Base-by-base conservation (phyloP, 208 protist genomes). In the Leptomonas pyrrhocoris region DNA sequence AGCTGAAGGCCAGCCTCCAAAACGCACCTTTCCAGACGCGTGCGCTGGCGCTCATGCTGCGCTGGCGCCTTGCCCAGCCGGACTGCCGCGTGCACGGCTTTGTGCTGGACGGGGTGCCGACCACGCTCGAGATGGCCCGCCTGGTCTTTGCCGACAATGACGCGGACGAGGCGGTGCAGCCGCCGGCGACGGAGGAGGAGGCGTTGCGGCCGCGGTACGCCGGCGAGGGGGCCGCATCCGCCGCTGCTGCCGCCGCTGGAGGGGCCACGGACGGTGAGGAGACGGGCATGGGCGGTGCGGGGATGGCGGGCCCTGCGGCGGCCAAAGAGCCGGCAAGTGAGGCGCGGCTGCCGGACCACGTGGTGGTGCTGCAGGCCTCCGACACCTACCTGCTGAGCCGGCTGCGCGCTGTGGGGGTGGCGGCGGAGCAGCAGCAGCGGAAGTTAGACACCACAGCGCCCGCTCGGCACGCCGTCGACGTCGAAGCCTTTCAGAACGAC, bases 61-160 rank as follows among this genome's bases (percentile, higher is more conserved):
- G 90, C 40, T 95, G 92, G 89, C 92, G 95, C 31, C 66, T 98
- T 2, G 60, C 77, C 6, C 85, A 86, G 64, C 71, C 86, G 36
- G 88, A 92, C 43, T 97, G 92, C 67, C 68, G 69, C n/a, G 97
- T 97, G 67, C 93, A 97, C 46, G 97, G 97, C 27, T 98, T 93
- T 73, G 77, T 98, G 21, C 69, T 98, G 6, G 93, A 97, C 57
- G 94, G 97, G 9, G 92, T 94, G 49, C 97, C 97, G 28, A 59
- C 88, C 28, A 97, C 89, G 23, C 59, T 97, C 11, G 83, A 84
- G 72, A 80, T 94, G 74, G 91, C 90, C 5, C 77, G 92, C 27
- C 79, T 98, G 65, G 64, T 93, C n/a, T 98, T 98, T 71, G 73
- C 67, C 27, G 62, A 69, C 9, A 34, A 43, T 13, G 23, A 38